Evolutionary conservation across 2,329 filamentous ascomycete genomes (phyloP), one percentile per base, ranked within the genome.

Genomic region (Aureobasidium uvarum): DNA sequence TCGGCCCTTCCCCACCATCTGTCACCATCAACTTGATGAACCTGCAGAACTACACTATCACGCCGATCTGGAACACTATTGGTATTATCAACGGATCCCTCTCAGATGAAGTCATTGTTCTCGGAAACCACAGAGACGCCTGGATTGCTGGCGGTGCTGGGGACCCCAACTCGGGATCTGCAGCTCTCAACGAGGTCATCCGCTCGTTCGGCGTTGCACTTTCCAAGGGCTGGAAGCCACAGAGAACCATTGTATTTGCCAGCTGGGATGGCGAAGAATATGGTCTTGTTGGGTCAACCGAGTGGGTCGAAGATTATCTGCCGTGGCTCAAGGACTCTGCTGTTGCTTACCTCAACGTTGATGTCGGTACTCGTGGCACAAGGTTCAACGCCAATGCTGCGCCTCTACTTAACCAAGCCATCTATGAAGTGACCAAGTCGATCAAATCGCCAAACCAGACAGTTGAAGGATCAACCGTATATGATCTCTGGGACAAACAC

Each of bases 61-160:
- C 81, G 7, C 80, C 81, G 2, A 70, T 82, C 8, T 83, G 81
- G 81, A 89, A 99, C 73, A 91, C 95, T 2, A 94, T 98, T 69
- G 94, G 94, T 51, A 82, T 95, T 52, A 91, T 99, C 75, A 96
- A 96, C 71, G 95, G 94, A 11, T 90, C 89, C 0, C 86, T 95
- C 41, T 81, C 87, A 0, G 87, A 96, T 71, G 92, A 97, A 73
- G 92, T 96, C 0, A 82, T 99, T 52, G 84, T 99, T 3, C 80
- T 98, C 38, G 92, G 93, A n/a, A 96, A 96, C 73, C 93, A 96
- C 73, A 86, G 92, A 39, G 92, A 96, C 77, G 91, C 93, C 0
- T 96, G 91, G 91, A 89, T 94, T 71, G 88, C 88, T 23, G 91
- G 91, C n/a, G 91, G 91, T 28, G 90, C 90, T 18, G 89, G 83